Conservation (phyloP, 768 basidiomycete species). For the Leccinum broughii region DNA sequence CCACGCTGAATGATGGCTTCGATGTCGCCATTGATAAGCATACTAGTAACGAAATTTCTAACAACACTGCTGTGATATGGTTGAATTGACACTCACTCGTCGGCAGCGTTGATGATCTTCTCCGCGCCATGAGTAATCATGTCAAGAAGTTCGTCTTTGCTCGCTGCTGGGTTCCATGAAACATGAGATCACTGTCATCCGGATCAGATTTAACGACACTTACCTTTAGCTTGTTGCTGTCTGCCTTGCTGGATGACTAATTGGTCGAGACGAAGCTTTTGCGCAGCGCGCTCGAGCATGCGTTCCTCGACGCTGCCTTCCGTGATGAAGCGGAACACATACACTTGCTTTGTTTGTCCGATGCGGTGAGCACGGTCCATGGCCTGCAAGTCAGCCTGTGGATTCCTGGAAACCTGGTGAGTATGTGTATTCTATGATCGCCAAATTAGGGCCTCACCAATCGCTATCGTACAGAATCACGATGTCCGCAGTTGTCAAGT, state of each 20-base stretch:
- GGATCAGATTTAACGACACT: conserved; percentile 17
- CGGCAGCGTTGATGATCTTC: conserved; percentile 83
- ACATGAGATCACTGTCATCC: background rate
- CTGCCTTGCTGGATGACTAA: conserved; percentile 96
- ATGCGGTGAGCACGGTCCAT: conserved; percentile 99
- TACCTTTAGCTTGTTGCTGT: conserved; percentile 76
- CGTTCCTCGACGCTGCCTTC: conserved; percentile 89
- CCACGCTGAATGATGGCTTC: conserved; percentile 91
- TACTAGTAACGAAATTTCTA: conserved; percentile 38
- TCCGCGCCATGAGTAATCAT: conserved; percentile 99
- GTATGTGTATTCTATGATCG: background rate
- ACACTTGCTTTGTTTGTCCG: conserved; percentile 88
- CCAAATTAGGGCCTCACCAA: conserved; percentile 55
- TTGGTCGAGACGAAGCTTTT: conserved; percentile 93
- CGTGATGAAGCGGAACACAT: conserved; percentile 85
- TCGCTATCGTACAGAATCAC: conserved; percentile 97
- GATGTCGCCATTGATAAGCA: conserved; percentile 85
- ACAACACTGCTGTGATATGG: background rate
- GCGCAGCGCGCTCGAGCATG: conserved; percentile 88
- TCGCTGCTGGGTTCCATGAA: conserved; percentile 57
- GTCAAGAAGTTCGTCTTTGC: conserved; percentile 94
- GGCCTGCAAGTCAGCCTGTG: conserved; percentile 97
- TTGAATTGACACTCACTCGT: conserved; percentile 54
- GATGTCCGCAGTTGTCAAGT: conserved; percentile 90
- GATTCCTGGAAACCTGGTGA: conserved; percentile 66